Conservation (phyloP, 2,329 filamentous ascomycete species). For the Coleophoma crateriformis region DNA sequence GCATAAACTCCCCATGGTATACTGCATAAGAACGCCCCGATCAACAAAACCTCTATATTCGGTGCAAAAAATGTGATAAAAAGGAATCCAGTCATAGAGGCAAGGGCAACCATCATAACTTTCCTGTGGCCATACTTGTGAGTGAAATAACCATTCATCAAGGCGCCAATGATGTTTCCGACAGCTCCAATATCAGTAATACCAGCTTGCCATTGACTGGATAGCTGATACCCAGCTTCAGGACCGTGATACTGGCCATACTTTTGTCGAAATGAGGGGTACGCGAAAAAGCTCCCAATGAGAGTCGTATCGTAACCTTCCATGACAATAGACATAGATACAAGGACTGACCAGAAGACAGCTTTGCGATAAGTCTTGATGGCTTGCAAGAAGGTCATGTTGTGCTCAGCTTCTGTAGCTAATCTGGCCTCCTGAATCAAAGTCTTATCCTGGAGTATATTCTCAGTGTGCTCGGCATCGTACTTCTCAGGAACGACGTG, state of each 20-base stretch:
- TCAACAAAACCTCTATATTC: slow-evolving; percentile 32
- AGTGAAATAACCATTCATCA: slow-evolving; percentile 32
- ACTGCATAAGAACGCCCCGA: slow-evolving; percentile 27
- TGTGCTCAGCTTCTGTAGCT: slow-evolving; percentile 15
- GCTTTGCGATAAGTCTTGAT: slow-evolving; percentile 16
- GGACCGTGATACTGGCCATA: slow-evolving; percentile 19
- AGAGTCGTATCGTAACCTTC: slow-evolving; percentile 34
- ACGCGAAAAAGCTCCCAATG: slow-evolving; percentile 27
- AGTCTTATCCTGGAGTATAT: neutral
- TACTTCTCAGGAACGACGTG: too few species aligned
- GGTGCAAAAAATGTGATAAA: slow-evolving; percentile 36
- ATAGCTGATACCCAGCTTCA: slow-evolving; percentile 27
- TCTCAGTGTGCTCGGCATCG: too few species aligned
- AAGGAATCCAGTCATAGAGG: slow-evolving; percentile 34
- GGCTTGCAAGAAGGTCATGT: slow-evolving; percentile 13
- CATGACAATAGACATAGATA: slow-evolving; percentile 34
- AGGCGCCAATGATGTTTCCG: slow-evolving; percentile 36
- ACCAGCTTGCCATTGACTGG: slow-evolving; percentile 33
- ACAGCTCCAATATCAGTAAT: slow-evolving; percentile 32
- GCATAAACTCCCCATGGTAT: slow-evolving; percentile 45
- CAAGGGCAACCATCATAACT: slow-evolving; percentile 37
- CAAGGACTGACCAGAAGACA: slow-evolving; percentile 26
- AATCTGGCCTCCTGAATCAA: slow-evolving; percentile 14
- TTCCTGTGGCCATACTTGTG: slow-evolving; percentile 39
- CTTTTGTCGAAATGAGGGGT: slow-evolving; percentile 18